A percentile compares a stretch with the other conserved stretches of the same genome.
Evolutionary conservation across 208 protist genomes (phyloP).

Genomic region (Kentomonas sorsogonicus): DNA sequence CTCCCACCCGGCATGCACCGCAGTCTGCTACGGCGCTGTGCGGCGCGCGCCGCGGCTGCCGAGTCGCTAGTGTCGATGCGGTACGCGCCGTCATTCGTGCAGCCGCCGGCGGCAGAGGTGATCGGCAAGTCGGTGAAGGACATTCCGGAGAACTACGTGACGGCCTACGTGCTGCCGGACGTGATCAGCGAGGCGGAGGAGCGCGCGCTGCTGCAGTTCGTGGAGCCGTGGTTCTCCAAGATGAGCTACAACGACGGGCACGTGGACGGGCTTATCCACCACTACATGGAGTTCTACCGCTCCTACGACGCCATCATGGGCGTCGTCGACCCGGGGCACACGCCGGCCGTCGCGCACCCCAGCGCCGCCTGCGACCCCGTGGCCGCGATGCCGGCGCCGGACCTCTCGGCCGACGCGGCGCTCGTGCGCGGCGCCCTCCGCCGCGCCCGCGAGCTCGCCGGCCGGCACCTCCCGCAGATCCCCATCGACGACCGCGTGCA

Average conservation of each 20-base stretch:
- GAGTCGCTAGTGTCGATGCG: conserved; percentile 54
- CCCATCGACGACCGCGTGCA: conserved; percentile 82
- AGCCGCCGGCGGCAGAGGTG: conserved; percentile 51
- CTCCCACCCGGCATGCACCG: conserved; percentile 2
- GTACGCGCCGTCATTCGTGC: conserved; percentile 62
- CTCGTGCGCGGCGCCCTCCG: conserved; percentile 36
- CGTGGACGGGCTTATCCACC: conserved; percentile 76
- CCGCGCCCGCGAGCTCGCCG: conserved; percentile 32
- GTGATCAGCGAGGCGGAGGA: conserved; percentile 67
- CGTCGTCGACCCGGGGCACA: too few species aligned
- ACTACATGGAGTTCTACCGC: conserved; percentile 88
- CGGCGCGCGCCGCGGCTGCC: conserved; percentile 2
- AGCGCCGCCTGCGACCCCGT: too few species aligned
- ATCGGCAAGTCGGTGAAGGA: conserved; percentile 62
- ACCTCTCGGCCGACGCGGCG: conserved; percentile 15
- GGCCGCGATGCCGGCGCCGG: conserved; percentile 2
- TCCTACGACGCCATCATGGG: conserved; percentile 48
- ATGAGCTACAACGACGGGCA: conserved; percentile 69
- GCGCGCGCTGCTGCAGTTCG: conserved; percentile 42
- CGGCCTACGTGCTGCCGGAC: conserved; percentile 70
- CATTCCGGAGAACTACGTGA: conserved; percentile 58
- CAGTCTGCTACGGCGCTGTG: background rate
- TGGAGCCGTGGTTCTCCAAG: conserved; percentile 68
- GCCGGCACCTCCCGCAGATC: conserved; percentile 49
- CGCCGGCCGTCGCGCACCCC: too few species aligned